Evolutionary conservation across 257 asterid genomes (phyloP), one percentile per base, ranked within the genome.

Genomic region (Striga asiatica): DNA sequence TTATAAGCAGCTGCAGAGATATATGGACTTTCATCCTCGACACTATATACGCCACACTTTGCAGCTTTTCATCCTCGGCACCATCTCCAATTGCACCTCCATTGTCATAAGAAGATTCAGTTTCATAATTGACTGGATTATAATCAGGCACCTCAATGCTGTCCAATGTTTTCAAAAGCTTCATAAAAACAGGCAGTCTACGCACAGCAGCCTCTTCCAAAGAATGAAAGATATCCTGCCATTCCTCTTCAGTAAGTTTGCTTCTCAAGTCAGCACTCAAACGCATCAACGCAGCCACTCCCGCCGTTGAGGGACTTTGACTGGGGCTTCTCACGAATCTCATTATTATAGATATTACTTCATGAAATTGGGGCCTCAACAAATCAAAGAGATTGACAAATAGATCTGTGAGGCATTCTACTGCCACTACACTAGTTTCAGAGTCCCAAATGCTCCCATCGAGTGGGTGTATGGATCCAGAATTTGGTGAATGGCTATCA

Each of bases 21-120:
- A 88, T 80, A 75, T 84, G 95, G 56, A 80, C 77, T 74, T 81
- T 88, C 74, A 84, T 75, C 74, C 97, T 76, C 45, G 95, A 82
- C 68, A 81, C 81, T 39, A 84, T 75, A 73, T 84, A 88, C 22
- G 81, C 77, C 21, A 72, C 77, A 41, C 79, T 66, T 74, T 84
- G 95, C 71, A 82, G 72, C 70, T 77, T 75, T 58, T 82, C 88
- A 54, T 85, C 91, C 63, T 71, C 81, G 6, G 11, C 13, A 32
- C 74, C 70, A 22, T 73, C 82, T 34, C 70, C 75, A 61, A 61
- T 62, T 20, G 31, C 50, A 56, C 58, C 64, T 39, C 77, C 84
- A 34, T 48, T 64, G 64, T 72, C 78, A 71, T 78, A 63, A 61
- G 83, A 65, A 29, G 50, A 56, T 41, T 68, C 94, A 41, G 67